Base-by-base conservation (phyloP, 1,139 yeast species). In the Candida neerlandica region DNA sequence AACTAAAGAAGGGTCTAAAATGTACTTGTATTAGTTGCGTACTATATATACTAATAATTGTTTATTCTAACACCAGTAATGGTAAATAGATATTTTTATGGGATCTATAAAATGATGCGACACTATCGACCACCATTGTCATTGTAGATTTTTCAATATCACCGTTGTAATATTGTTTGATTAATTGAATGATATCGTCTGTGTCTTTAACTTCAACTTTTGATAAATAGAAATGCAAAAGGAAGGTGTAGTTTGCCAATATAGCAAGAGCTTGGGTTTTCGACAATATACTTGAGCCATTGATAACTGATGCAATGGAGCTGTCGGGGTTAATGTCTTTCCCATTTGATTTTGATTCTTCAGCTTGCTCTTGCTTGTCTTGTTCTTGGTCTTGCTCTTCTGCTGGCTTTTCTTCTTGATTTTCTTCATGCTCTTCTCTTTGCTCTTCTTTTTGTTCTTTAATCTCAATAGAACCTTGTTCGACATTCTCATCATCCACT, bases 1-100 rank as follows among this genome's bases (percentile, higher is more conserved):
- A 51, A 66, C 78, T 5, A 66, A 66, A 39, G 57, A 64, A 5
- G 79, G 82, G 4, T 67, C 83, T 5, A 78, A 78, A 56, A 63
- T 82, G 2, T 80, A 78, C 60, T 66, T 82, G 32, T 82, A 80
- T 59, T 81, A 64, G 50, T 38, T 30, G 4, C 7, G 11, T 42
- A 14, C 19, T 19, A 21, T 37, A 37, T 21, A 21, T 23, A 39
- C 29, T 16, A 15, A 23, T 23, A 23, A 23, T 23, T 23, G 27
- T 21, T 21, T 50, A 51, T 43, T 49, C 41, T 29, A 35, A 12
- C 35, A 57, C 51, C 73, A 69, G 72, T 37, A 71, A 54, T 18
- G 80, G 80, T 48, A 68, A 58, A 59, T 65, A 73, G 6, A 72
- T 60, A 42, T 64, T 61, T 45, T 59, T 66, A 48, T 63, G 67